These are phyloP conservation scores for Ustilago hordei DNA, from an alignment of 1,284 basidiomycete genomes.

Conservation along the genomic window DNA sequence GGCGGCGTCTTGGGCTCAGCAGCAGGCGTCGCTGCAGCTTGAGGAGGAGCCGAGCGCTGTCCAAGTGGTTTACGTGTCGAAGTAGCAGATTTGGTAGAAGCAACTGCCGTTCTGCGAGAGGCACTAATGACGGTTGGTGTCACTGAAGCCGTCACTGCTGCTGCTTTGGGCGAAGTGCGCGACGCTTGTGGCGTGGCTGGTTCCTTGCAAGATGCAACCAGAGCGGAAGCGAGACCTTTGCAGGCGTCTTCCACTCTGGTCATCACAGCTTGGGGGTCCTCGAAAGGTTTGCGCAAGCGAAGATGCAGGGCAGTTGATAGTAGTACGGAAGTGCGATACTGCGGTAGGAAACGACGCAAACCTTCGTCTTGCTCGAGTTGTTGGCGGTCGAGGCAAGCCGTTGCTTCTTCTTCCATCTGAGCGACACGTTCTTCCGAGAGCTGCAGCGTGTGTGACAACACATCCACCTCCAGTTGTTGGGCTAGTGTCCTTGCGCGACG, in stretches of 20 bases:
- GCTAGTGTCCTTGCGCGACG: slow-evolving; percentile 46
- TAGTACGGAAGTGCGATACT: slow-evolving; percentile 42
- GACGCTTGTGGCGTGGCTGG: slow-evolving; percentile 9
- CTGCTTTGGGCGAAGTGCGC: slow-evolving; percentile 20
- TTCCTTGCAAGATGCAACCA: slow-evolving; percentile 1
- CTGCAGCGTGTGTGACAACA: slow-evolving; percentile 29
- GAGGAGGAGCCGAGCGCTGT: slow-evolving; percentile 32
- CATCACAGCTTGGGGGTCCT: slow-evolving; percentile 20
- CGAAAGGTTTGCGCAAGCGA: slow-evolving; percentile 36
- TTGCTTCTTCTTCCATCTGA: slow-evolving; percentile 22
- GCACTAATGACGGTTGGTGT: slow-evolving; percentile 18
- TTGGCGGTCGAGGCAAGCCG: slow-evolving; percentile 20
- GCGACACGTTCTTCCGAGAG: slow-evolving; percentile 23
- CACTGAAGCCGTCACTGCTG: neutral
- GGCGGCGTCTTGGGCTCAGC: slow-evolving; percentile 25
- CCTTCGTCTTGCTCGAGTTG: slow-evolving; percentile 28
- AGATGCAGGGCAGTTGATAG: slow-evolving; percentile 26
- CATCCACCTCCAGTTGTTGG: slow-evolving; percentile 42
- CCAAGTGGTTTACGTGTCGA: slow-evolving; percentile 21
- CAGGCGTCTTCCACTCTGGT: slow-evolving; percentile 38
- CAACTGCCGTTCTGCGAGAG: slow-evolving; percentile 14
- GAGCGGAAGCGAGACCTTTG: slow-evolving; percentile 24
- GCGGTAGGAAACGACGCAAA: slow-evolving; percentile 25
- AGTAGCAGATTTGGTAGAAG: slow-evolving; percentile 6
- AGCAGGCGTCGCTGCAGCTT: slow-evolving; percentile 15